Evolutionary conservation across 805 yeast genomes (phyloP), one percentile per base, ranked within the genome.

Genomic region (Allodekkera sacchari): DNA sequence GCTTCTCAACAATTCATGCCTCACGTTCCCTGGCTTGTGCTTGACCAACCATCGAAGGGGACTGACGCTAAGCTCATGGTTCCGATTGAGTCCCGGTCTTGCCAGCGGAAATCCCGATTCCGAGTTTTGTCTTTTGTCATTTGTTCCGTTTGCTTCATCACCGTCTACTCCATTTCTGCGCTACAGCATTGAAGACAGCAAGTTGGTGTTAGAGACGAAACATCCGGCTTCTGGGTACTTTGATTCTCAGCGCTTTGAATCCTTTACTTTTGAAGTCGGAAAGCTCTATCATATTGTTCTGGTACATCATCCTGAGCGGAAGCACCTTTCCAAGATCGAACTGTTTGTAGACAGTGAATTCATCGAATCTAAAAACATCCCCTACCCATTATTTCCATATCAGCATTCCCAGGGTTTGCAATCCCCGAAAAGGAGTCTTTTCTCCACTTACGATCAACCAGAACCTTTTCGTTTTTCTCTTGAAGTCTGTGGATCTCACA

Each of bases 341-440:
- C 46, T 73, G 6, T 70, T 47, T 43, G 49, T 74, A 10, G 65
- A 74, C 40, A 77, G 77, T 0, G 68, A 69, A 23, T 65, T 64
- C 33, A 54, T 57, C 3, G 57, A 60, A 37, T 39, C 58, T 0
- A 31, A 48, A 7, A 30, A 33, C 4, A 32, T 50, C 0, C 40
- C n/a, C 43, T 42, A 21, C 12, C 20, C 1, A 25, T 32, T 20
- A 16, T 26, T 7, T 20, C 12, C 17, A 24, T 16, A 18, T 15
- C 19, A 11, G 34, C 30, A n/a, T 20, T 28, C 16, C 15, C 38
- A 9, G 32, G 27, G 7, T 11, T 12, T 11, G 7, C 34, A 23
- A 11, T 6, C 25, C 18, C 17, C 30, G 8, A n/a, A 11, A n/a
- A 19, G 12, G 24, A 27, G 31, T 30, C 61, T 22, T n/a, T n/a